Base-by-base conservation (phyloP, 177 flowering plant species). In the Telopea speciosissima region DNA sequence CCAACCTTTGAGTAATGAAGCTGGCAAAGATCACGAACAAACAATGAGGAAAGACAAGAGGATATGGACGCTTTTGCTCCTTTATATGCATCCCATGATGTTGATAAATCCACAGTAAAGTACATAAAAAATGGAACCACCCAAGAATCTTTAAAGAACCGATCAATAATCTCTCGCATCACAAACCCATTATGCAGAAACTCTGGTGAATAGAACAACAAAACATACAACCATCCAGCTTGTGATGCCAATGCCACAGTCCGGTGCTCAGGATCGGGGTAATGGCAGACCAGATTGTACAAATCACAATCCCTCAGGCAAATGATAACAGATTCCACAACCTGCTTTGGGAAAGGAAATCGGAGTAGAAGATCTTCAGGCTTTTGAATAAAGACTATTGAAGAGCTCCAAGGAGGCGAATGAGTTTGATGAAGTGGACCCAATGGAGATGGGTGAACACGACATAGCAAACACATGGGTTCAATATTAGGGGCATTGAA, bases 151-250 rank as follows among this genome's bases (percentile, higher is more conserved):
- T 69, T 75, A 56, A 75, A 78, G 71, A 78, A 75, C 45, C 75
- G 68, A 44, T 75, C 81, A 65, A 78, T 75, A 69, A 78, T 72
- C 65, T 75, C 81, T 65, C 70, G 70, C 81, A 78, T 78, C 66
- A 66, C 72, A 66, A 75, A 22, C 9, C 56, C 75, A 75, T 78
- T 69, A 24, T 78, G 75, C 21, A 78, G 68, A 62, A 68, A 17
- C 45, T 75, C 70, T 36, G 73, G 70, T 3, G 70, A 69, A 75
- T 75, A 78, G 58, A 74, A 72, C 63, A 78, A 54, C 68, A 78
- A 16, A 52, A 78, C 56, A 65, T 69, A 78, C 58, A 78, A 56
- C 49, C 33, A 72, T 33, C 76, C 78, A 7, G 72, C 81, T 70
- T 78, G 81, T 19, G 75, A 61, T 62, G 78, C 78, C 65, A 78